phyloP scores from a whole-genome alignment of 2,329 filamentous ascomycete species.

The Fusarium falciforme region DNA sequence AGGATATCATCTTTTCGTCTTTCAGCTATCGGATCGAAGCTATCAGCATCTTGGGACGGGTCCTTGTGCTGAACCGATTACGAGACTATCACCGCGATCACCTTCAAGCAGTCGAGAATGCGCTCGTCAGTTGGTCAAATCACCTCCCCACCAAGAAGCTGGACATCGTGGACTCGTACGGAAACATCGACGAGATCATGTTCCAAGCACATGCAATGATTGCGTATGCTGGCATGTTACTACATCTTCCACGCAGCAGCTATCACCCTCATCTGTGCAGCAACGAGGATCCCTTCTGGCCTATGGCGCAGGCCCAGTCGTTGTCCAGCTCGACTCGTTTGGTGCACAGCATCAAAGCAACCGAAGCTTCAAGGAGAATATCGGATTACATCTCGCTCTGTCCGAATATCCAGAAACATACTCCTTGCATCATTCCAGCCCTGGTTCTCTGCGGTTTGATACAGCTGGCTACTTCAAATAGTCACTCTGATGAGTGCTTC shows the following conservation, averaged over 20 bases:
- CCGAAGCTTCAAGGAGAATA: conserved; percentile 36
- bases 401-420: conserved; percentile 33
- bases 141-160: conserved; percentile 27
- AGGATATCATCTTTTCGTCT: conserved; percentile 34
- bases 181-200: conserved; percentile 40
- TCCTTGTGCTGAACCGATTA: conserved; percentile 24
- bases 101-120: conserved; percentile 35
- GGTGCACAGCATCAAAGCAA: conserved; percentile 38
- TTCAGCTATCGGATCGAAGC: conserved; percentile 41
- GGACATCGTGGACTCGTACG: conserved; percentile 34
- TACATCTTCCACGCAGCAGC: conserved; percentile 37
- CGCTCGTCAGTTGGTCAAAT: conserved; percentile 36
- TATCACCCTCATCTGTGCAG: conserved; percentile 18
- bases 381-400: conserved; percentile 36
- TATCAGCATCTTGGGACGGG: conserved; percentile 29
- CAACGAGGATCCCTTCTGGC: conserved; percentile 21
- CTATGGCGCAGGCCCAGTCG: conserved; percentile 11
- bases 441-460: conserved; percentile 33
- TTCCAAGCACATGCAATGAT: conserved; percentile 39
- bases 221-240: conserved; percentile 30
- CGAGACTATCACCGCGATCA: conserved; percentile 31
- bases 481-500: conserved; percentile 37
- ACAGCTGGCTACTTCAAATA: conserved; percentile 32
- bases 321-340: conserved; percentile 21
- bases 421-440: conserved; percentile 33